Percentiles rank a stretch among this genome's conserved stretches.
Evolutionary conservation across 2,329 filamentous ascomycete genomes (phyloP).

Genomic region (Eutypella sp.): DNA sequence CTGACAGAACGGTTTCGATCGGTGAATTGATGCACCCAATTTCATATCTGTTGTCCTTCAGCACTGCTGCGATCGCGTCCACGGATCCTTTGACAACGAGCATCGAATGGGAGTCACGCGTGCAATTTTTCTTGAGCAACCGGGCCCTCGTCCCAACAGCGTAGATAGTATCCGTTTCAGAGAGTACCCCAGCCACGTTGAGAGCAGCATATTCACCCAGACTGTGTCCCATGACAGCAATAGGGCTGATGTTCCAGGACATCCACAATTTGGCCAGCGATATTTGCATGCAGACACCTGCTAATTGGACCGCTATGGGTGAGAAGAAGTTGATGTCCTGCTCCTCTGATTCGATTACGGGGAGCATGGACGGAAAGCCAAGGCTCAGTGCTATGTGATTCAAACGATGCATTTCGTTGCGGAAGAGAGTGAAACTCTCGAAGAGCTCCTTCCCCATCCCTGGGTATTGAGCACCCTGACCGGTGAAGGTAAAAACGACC

Average conservation of each 20-base stretch:
- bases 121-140: constrained; percentile 57
- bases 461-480: constrained; percentile 35
- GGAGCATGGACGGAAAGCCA: constrained; percentile 32
- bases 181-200: constrained; percentile 62
- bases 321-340: background rate
- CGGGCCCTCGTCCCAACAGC: constrained; percentile 61
- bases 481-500: constrained; percentile 38
- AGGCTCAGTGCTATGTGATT: constrained; percentile 24
- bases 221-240: constrained; percentile 54
- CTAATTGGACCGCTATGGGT: constrained; percentile 36
- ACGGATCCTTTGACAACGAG: no score
- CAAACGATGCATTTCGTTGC: constrained; percentile 27
- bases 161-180: constrained; percentile 61
- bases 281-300: constrained; percentile 44
- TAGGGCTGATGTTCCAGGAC: constrained; percentile 44
- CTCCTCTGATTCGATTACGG: background rate
- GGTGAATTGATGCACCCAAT: background rate
- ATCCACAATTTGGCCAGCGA: constrained; percentile 47
- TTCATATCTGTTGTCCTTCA: constrained; percentile 37
- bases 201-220: constrained; percentile 68
- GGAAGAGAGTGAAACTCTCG: constrained; percentile 25
- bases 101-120: constrained; percentile 55
- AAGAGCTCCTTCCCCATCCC: constrained; percentile 31
- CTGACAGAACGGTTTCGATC: no score
- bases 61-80: constrained; percentile 24